Conservation (phyloP, 2,329 filamentous ascomycete genomes). For the Exophiala sp. region DNA sequence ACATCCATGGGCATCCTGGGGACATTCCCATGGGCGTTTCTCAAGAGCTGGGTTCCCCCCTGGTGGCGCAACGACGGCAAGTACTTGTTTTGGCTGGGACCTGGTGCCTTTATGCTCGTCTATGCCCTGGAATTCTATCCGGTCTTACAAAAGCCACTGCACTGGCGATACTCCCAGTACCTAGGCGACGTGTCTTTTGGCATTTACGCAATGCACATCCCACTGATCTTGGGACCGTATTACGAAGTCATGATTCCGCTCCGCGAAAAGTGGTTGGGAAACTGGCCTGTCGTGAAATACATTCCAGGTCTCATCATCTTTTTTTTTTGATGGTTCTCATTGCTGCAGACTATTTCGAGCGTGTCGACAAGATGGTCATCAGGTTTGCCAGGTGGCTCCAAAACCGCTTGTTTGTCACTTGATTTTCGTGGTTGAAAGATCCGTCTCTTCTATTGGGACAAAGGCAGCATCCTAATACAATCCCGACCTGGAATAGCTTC, state of each 20-base stretch:
- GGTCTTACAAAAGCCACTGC: slow-evolving; percentile 2
- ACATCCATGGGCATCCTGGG: not conserved
- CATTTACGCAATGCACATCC: slow-evolving; percentile 10
- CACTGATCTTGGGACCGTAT: not conserved
- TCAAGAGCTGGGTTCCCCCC: slow-evolving; percentile 33
- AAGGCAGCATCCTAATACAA: too few species aligned
- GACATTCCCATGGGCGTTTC: slow-evolving; percentile 32
- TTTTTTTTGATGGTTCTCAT: slow-evolving; percentile 1
- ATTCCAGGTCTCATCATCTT: not conserved
- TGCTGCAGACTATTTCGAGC: slow-evolving; percentile 9
- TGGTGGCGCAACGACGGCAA: slow-evolving; percentile 35
- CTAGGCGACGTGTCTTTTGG: slow-evolving; percentile 10
- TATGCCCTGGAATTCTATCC: slow-evolving; percentile 2
- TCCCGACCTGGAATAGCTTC: too few species aligned
- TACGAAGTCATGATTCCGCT: not conserved
- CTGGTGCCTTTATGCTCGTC: slow-evolving; percentile 2
- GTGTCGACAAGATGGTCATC: slow-evolving; percentile 9
- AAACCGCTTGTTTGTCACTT: slow-evolving; percentile 1
- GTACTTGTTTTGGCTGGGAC: slow-evolving; percentile 29
- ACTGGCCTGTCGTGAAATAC: not conserved
- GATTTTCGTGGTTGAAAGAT: not conserved
- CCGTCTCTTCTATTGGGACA: too few species aligned
- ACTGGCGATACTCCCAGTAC: slow-evolving; percentile 2
- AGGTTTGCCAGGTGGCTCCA: slow-evolving; percentile 9
- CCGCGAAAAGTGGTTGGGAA: not conserved